phyloP scores from a whole-genome alignment of 441 rosid species.

The Kokia cookei region DNA sequence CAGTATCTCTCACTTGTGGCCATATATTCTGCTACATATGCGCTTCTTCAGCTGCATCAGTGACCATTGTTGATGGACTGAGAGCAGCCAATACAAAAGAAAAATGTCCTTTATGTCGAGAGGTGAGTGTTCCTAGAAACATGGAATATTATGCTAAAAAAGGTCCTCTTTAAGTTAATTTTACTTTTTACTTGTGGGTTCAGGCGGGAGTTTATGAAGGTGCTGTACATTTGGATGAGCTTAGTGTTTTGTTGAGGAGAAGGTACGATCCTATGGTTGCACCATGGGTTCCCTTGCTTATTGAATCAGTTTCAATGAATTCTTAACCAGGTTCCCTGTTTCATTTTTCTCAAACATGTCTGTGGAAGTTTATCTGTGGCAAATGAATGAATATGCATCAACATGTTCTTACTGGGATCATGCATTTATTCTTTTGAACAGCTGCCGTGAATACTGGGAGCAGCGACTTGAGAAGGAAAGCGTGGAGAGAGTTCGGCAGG shows the following conservation, averaged over 20 bases:
- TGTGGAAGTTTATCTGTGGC: too few relatives aligned
- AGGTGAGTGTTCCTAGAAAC: slow-evolving; percentile 31
- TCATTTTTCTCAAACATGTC: too few relatives aligned
- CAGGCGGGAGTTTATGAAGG: slow-evolving; percentile 67
- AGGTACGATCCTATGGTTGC: slow-evolving; percentile 39
- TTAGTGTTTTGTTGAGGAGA: slow-evolving; percentile 47
- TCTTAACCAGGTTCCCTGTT: too few relatives aligned
- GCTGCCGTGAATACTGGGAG: slow-evolving; percentile 77
- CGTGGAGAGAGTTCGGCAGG: slow-evolving; percentile 59
- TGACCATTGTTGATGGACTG: slow-evolving; percentile 68
- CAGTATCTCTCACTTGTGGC: slow-evolving; percentile 83
- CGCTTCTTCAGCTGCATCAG: slow-evolving; percentile 90
- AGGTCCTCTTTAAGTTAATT: not conserved
- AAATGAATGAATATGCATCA: not conserved
- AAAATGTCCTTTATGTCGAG: slow-evolving; percentile 78
- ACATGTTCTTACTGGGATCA: not conserved
- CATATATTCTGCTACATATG: slow-evolving; percentile 90
- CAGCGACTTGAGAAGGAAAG: slow-evolving; percentile 64
- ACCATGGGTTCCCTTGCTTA: not conserved
- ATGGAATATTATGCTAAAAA: too few relatives aligned
- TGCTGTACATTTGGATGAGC: slow-evolving; percentile 78
- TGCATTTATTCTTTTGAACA: slow-evolving; percentile 19
- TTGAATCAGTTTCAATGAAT: too few relatives aligned
- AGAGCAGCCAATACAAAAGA: slow-evolving; percentile 50
- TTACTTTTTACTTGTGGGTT: not conserved